A percentile compares a stretch with the other conserved stretches of the same genome.
Evolutionary conservation across 306 rosid genomes (phyloP).

Genomic region (Alnus glutinosa): DNA sequence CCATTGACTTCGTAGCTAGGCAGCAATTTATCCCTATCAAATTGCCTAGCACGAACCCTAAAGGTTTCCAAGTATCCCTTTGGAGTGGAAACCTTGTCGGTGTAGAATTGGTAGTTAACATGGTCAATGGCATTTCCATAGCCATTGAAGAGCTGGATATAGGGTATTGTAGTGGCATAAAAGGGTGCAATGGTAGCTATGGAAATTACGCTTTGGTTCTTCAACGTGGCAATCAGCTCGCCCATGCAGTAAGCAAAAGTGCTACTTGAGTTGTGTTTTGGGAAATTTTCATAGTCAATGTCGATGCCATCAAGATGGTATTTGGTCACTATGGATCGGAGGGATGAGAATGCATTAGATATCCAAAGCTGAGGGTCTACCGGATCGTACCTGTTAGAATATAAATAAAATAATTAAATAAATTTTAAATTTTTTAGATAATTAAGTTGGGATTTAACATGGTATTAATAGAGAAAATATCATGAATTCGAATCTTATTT

Average conservation of each 20-base stretch:
- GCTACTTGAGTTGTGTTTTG: background rate
- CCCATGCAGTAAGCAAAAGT: slow-evolving; percentile 59
- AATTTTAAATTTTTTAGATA: too few species aligned
- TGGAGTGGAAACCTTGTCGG: slow-evolving; percentile 44
- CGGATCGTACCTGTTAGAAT: slow-evolving; percentile 20
- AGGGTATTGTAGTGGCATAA: slow-evolving; percentile 36
- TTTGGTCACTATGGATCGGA: slow-evolving; percentile 22
- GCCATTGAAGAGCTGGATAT: slow-evolving; percentile 37
- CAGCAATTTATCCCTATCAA: slow-evolving; percentile 34
- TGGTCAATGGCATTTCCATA: slow-evolving; percentile 44
- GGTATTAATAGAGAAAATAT: too few species aligned
- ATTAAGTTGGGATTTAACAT: too few species aligned
- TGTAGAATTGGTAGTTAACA: slow-evolving; percentile 58
- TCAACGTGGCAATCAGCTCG: slow-evolving; percentile 49
- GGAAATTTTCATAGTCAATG: slow-evolving; percentile 56
- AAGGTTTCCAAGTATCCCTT: slow-evolving; percentile 35
- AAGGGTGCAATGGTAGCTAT: slow-evolving; percentile 58
- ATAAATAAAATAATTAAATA: too few species aligned
- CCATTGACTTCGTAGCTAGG: slow-evolving; percentile 55
- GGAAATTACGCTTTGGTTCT: slow-evolving; percentile 45
- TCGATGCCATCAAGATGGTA: slow-evolving; percentile 61
- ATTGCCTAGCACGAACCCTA: slow-evolving; percentile 29
- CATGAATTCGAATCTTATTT: too few species aligned
- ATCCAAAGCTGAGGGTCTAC: slow-evolving; percentile 43
- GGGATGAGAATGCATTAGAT: slow-evolving; percentile 49